A percentile compares a stretch with the other conserved stretches of the same genome.
These are phyloP conservation scores for Purpureocillium takamizusanense DNA, from an alignment of 2,329 filamentous ascomycete genomes.

Conservation along the genomic window DNA sequence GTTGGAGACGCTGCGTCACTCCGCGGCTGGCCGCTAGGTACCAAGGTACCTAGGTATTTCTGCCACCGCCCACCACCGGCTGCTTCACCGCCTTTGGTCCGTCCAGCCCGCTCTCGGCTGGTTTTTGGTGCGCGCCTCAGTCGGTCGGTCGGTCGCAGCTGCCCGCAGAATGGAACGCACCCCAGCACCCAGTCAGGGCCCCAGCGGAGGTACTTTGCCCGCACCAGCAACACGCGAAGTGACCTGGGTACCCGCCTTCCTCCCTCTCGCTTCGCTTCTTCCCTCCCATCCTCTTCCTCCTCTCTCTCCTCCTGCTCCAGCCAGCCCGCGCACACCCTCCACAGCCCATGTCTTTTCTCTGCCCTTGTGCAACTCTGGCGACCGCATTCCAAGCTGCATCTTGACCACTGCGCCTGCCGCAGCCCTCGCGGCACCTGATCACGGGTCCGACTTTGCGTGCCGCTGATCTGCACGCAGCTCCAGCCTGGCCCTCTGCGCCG, in stretches of 20 bases:
- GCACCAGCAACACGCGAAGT: constrained; percentile 5
- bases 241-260: not conserved
- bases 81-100: too few species aligned
- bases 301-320: constrained; percentile 1
- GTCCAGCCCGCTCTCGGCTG: constrained; percentile 18
- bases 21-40: constrained; percentile 11
- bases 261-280: not conserved
- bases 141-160: constrained; percentile 3
- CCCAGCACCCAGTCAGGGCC: too few species aligned
- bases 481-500: not conserved
- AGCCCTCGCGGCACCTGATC: not conserved
- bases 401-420: not conserved
- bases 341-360: not conserved
- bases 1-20: not conserved
- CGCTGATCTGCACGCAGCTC: not conserved
- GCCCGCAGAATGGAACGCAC: constrained; percentile 7
- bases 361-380: too few species aligned
- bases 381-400: too few species aligned
- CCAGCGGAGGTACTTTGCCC: too few species aligned
- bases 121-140: not conserved
- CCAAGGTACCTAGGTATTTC: too few species aligned
- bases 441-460: not conserved
- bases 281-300: not conserved
- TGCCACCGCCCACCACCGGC: constrained; percentile 22
- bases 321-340: not conserved